phyloP scores from a whole-genome alignment of 129 eudicot genomes.

The Pseudognaphalium luteoalbum region DNA sequence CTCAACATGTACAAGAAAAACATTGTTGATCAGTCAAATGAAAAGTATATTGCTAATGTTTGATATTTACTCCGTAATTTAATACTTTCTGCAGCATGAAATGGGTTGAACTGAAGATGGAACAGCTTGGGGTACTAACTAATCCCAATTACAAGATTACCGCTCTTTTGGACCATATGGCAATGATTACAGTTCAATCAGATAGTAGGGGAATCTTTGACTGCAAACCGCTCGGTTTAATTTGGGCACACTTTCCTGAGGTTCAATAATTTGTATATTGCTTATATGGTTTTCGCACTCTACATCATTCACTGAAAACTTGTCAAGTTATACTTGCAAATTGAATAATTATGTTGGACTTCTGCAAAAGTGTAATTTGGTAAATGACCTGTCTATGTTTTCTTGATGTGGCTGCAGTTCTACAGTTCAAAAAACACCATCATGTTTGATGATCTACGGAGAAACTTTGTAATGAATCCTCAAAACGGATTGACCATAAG shows the following conservation, averaged over 20 bases:
- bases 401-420: constrained; percentile 56
- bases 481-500: constrained; percentile 86
- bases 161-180: constrained; percentile 88
- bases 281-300: not conserved
- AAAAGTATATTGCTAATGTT: constrained; percentile 15
- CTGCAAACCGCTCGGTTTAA: constrained; percentile 96
- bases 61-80: not conserved
- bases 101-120: constrained; percentile 98
- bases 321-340: not conserved
- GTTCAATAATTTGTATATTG: constrained; percentile 27
- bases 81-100: constrained; percentile 70
- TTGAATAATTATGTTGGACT: not conserved
- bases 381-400: constrained; percentile 11
- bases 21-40: not conserved
- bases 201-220: constrained; percentile 83
- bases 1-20: not conserved
- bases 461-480: constrained; percentile 97
- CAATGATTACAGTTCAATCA: constrained; percentile 95
- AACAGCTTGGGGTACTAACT: constrained; percentile 86
- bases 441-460: constrained; percentile 91
- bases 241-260: constrained; percentile 97
- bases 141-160: constrained; percentile 91
- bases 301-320: constrained; percentile 7
- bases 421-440: constrained; percentile 84
- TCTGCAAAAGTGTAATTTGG: constrained; percentile 2